Conservation (phyloP, 2,329 filamentous ascomycete species). For the Penicillium sumatraense region DNA sequence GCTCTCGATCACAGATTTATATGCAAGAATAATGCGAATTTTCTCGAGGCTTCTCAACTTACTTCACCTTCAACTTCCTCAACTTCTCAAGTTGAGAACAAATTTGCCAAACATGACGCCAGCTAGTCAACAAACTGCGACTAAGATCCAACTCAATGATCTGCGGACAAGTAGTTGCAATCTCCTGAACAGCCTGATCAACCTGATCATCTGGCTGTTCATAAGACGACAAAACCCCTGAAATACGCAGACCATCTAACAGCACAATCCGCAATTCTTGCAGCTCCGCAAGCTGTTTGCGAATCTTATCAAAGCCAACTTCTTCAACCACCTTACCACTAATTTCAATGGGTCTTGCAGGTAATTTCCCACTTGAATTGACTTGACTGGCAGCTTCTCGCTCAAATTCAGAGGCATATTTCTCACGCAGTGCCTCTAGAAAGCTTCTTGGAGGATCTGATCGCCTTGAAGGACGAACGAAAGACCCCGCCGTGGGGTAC, state of each 20-base stretch:
- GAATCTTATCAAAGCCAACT: constrained; percentile 93
- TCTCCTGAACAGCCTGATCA: constrained; percentile 45
- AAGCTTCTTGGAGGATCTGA: constrained; percentile 73
- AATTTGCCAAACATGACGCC: constrained; percentile 71
- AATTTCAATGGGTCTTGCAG: constrained; percentile 67
- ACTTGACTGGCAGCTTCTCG: constrained; percentile 32
- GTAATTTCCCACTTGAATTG: not conserved
- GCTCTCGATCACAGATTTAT: no score
- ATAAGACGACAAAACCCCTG: constrained; percentile 36
- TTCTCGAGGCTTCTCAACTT: no score
- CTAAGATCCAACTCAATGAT: constrained; percentile 80
- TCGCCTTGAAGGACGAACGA: constrained; percentile 77
- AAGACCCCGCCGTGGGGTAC: constrained; percentile 76
- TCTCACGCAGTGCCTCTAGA: constrained; percentile 76
- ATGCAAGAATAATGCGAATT: not conserved
- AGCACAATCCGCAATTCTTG: constrained; percentile 79
- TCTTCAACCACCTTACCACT: constrained; percentile 86
- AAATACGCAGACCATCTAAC: constrained; percentile 74
- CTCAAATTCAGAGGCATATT: constrained; percentile 72
- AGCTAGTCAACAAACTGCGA: constrained; percentile 75
- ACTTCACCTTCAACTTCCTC: constrained; percentile 73
- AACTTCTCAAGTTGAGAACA: constrained; percentile 72
- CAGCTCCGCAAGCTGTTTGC: constrained; percentile 74
- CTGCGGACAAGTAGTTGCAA: constrained; percentile 61
- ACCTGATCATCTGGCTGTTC: constrained; percentile 18